These are phyloP conservation scores for Truncatella angustata DNA, from an alignment of 2,329 filamentous ascomycete genomes.

Conservation along the genomic window DNA sequence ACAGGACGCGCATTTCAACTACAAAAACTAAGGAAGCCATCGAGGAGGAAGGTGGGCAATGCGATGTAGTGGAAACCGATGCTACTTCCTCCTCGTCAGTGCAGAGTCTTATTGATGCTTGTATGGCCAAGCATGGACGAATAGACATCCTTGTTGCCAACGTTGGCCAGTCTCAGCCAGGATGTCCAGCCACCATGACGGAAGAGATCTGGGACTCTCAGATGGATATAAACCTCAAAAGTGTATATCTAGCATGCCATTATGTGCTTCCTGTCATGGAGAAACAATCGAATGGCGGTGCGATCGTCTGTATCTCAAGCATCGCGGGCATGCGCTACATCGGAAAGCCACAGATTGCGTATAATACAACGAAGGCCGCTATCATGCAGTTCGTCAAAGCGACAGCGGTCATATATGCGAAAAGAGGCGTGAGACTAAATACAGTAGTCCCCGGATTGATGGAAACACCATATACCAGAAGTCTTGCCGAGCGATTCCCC, in stretches of 20 bases:
- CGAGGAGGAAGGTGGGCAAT: constrained; percentile 29
- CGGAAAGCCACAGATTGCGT: constrained; percentile 45
- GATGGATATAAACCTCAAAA: constrained; percentile 54
- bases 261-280: constrained; percentile 54
- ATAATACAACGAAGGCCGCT: constrained; percentile 38
- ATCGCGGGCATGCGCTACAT: constrained; percentile 53
- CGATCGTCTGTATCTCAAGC: constrained; percentile 46
- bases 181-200: constrained; percentile 44
- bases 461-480: constrained; percentile 49
- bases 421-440: constrained; percentile 47
- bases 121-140: constrained; percentile 48
- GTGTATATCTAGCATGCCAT: constrained; percentile 52
- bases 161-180: constrained; percentile 55
- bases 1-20: constrained; percentile 40
- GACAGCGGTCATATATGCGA: constrained; percentile 49
- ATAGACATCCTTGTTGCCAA: constrained; percentile 63
- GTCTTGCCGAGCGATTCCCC: constrained; percentile 43
- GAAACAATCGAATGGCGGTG: constrained; percentile 37
- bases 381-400: constrained; percentile 49
- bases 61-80: constrained; percentile 42
- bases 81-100: constrained; percentile 53
- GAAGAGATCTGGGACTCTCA: constrained; percentile 52
- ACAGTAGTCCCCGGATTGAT: constrained; percentile 56
- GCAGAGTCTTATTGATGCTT: constrained; percentile 50
- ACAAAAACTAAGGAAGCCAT: constrained; percentile 28